Conservation (phyloP, 495 filamentous ascomycete genomes). For the Penicillium macrosclerotiorum region DNA sequence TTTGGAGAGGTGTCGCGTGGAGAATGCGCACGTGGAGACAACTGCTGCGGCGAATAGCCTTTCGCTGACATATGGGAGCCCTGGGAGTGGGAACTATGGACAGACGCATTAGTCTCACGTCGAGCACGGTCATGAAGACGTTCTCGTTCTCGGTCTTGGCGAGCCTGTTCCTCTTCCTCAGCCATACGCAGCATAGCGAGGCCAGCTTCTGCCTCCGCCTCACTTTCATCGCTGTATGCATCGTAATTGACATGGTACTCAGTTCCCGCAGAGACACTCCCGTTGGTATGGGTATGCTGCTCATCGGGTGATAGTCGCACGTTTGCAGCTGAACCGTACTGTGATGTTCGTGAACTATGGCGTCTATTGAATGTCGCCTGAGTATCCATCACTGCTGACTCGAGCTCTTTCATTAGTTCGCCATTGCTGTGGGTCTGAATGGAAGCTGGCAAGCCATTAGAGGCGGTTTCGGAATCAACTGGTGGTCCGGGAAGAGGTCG, state of each 20-base stretch:
- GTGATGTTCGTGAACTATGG: constrained; percentile 25
- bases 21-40: constrained; percentile 2
- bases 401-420: constrained; percentile 48
- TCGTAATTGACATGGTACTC: constrained; percentile 50
- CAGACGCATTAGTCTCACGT: constrained; percentile 46
- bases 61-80: constrained; percentile 22
- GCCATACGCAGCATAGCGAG: constrained; percentile 79
- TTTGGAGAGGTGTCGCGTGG: constrained; percentile 13
- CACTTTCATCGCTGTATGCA: constrained; percentile 72
- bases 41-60: constrained; percentile 31
- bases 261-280: constrained; percentile 43
- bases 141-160: constrained; percentile 32
- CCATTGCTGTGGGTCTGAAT: constrained; percentile 28
- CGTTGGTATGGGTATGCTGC: constrained; percentile 50
- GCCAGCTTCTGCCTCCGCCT: constrained; percentile 86
- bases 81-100: constrained; percentile 33
- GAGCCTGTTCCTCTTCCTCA: constrained; percentile 72
- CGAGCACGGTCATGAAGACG: constrained; percentile 50
- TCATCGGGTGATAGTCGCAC: constrained; percentile 38
- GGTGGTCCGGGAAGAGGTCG: constrained; percentile 62
- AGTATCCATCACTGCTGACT: constrained; percentile 42
- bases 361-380: constrained; percentile 25
- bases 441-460: neutral
- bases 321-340: constrained; percentile 19
- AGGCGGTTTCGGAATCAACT: constrained; percentile 39